Base-by-base conservation (phyloP, 208 protist genomes). In the Lotmaria passim region DNA sequence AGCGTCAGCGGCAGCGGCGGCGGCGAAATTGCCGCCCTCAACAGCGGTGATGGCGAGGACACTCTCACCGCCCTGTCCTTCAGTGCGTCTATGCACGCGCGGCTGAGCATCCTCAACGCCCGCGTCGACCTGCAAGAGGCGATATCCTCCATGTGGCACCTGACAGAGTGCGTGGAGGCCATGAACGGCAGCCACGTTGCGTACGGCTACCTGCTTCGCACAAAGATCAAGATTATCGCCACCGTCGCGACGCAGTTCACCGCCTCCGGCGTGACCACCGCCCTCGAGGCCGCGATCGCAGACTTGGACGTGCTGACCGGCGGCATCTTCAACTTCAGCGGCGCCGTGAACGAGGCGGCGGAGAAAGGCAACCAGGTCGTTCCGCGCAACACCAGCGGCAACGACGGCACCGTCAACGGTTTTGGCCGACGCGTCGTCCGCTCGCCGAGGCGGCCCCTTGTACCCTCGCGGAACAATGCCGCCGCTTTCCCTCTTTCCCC, bases 231-330 rank as follows among this genome's bases (percentile, higher is more conserved):
- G 34, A 51, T 83, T 3, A 71, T 86, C 6, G 36, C 74, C n/a
- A 71, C 61, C 36, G 70, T 83, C 21, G 77, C 73, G 28, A 31
- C 52, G 15, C 66, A 75, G 34, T 86, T 82, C 31, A 73, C 70
- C 38, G 68, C 73, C 3, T 56, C 73, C 12, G 52, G 70, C 15
- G 76, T 83, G 19, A 77, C 66, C 0, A 73, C 59, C 12, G 73
- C 73, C 24, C 69, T 83, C 15, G 73, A 81, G 31, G 67, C 68
- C 17, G 81, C 81, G 12, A 60, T 78, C 2, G 68, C 72, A 0
- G 77, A 83, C 31, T 41, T 83, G 2, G 70, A 83, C 53, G 67
- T 78, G 1, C 65, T 82, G 19, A 82, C 81, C 0, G 77, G 81
- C 19, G 77, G 77, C 30, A 41, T 80, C 4, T 60, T 72, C 17